Evolutionary conservation across 352 stramenopile species (phyloP), one percentile per base, ranked within the genome.

Genomic region (Pythium dissimile): DNA sequence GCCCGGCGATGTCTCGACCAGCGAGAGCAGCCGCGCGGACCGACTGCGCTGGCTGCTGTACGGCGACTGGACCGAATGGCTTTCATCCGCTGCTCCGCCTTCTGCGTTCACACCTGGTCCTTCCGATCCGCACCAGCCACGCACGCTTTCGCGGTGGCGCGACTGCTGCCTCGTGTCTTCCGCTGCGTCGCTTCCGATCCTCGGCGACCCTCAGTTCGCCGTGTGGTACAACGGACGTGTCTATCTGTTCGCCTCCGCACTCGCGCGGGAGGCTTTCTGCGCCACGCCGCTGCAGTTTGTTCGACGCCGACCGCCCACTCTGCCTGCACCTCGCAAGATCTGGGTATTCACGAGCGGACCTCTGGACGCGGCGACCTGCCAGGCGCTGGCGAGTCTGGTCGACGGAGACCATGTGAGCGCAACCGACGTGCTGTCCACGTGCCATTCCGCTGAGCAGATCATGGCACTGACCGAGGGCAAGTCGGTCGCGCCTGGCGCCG

Each of bases 11-110:
- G 15, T 79, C n/a, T 67, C 32, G 10, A 18, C 32, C 1, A 38
- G n/a, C 34, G 61, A 39, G 5, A 71, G 24, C 26, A 71, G 24
- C 26, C 77, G 77, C 12, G 62, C 57, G 27, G 75, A 88, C 3
- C 79, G 88, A 39, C 26, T 89, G 1, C 72, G 66, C 5, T 92
- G 79, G 75, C 54, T 92, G 9, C 53, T 92, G 3, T 75, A 84
- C 44, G 71, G 74, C 45, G 70, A 88, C 38, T 90, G 77, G 80
- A 61, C 54, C 11, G 45, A 68, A 13, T 28, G 72, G 28, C 26
- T 69, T 30, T 43, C 66, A 16, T 42, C 39, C 4, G 48, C 62
- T 53, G 11, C 54, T 49, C 62, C 34, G 9, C 41, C 32, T n/a
- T n/a, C n/a, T 38, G 43, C 34, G 27, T 86, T 41, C 64, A 27